phyloP scores from a whole-genome alignment of 805 yeast species.

The Jamesozyma hellenica region DNA sequence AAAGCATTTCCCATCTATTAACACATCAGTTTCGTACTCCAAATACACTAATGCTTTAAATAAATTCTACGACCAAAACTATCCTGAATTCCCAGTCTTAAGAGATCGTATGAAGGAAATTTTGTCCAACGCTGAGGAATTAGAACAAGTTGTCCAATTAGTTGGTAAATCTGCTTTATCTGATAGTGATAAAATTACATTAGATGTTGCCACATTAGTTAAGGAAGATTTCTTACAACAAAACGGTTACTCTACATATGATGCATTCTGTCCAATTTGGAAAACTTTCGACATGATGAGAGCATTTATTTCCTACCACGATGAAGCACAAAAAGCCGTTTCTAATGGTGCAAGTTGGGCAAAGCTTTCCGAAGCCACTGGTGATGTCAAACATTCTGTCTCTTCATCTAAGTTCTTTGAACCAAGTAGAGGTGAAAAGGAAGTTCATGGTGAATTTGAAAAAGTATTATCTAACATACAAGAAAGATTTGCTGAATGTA shows the following conservation, averaged over 20 bases:
- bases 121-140: constrained; percentile 91
- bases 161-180: constrained; percentile 98
- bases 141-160: constrained; percentile 97
- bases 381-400: constrained; percentile 86
- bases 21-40: constrained; percentile 92
- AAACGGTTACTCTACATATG: constrained; percentile 96
- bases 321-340: constrained; percentile 96
- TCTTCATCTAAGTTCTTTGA: constrained; percentile 93
- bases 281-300: constrained; percentile 98
- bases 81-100: constrained; percentile 82
- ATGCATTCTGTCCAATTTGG: constrained; percentile 99
- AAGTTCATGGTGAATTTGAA: constrained; percentile 65
- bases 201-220: constrained; percentile 83
- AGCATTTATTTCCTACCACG: constrained; percentile 80
- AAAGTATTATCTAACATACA: constrained; percentile 63
- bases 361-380: constrained; percentile 77
- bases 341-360: constrained; percentile 92
- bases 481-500: constrained; percentile 91
- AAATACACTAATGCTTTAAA: constrained; percentile 83
- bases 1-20: constrained; percentile 98
- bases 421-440: constrained; percentile 84
- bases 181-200: constrained; percentile 91
- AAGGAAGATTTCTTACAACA: constrained; percentile 98
- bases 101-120: constrained; percentile 92
- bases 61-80: constrained; percentile 75